phyloP scores from a whole-genome alignment of 2,329 filamentous ascomycete genomes.

The Trichophyton equinum region DNA sequence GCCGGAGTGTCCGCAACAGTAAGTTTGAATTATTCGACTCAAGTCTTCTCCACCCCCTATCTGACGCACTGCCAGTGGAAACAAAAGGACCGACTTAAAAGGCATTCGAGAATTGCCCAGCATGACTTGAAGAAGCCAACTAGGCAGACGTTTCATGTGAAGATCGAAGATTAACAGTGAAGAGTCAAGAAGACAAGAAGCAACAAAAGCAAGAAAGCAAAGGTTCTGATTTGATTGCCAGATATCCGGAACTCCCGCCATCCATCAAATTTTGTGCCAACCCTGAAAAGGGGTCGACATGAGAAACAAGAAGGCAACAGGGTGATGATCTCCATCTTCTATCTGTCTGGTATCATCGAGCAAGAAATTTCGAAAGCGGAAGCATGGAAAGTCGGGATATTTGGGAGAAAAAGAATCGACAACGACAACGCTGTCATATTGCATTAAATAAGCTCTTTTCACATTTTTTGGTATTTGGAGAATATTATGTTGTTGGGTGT shows the following conservation, averaged over 20 bases:
- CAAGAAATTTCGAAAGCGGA: not conserved
- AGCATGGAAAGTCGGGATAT: conserved; percentile 5
- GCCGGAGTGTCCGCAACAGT: not conserved
- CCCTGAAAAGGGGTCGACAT: conserved; percentile 20
- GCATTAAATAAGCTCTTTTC: conserved; percentile 3
- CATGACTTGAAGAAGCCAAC: not conserved
- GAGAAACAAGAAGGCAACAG: conserved; percentile 17
- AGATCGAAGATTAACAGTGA: not conserved
- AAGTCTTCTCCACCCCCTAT: not conserved
- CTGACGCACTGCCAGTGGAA: not conserved
- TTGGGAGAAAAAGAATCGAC: conserved; percentile 17
- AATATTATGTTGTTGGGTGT: conserved; percentile 1
- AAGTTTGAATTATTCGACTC: not conserved
- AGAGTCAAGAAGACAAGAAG: not conserved
- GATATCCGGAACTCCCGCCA: conserved; percentile 67
- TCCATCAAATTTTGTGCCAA: conserved; percentile 26
- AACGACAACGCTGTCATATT: conserved; percentile 1
- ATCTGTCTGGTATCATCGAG: conserved; percentile 23
- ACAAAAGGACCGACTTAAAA: not conserved
- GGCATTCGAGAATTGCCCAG: not conserved
- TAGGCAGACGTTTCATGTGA: not conserved
- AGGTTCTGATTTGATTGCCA: conserved; percentile 46
- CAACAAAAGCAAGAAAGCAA: not conserved
- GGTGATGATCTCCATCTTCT: conserved; percentile 37
- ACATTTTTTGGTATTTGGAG: conserved; percentile 5